Conservation (phyloP, 305 asterid species). For the Fraxinus paxiana region DNA sequence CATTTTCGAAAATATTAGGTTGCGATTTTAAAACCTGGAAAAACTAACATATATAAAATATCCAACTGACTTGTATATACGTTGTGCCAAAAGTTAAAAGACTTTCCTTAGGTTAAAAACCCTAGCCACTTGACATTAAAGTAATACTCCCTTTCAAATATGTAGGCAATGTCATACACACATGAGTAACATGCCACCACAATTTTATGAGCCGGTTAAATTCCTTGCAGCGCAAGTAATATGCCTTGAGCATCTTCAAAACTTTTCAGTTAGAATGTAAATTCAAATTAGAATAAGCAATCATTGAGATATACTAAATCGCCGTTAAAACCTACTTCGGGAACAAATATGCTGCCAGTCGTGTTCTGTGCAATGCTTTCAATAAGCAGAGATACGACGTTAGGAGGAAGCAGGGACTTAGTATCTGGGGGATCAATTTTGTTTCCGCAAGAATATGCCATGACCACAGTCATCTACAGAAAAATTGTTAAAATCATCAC, state of each 20-base stretch:
- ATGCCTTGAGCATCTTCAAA: neutral
- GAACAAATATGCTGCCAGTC: conserved; percentile 78
- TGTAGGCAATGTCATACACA: neutral
- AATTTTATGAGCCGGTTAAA: neutral
- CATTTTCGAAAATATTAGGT: neutral
- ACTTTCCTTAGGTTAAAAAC: neutral
- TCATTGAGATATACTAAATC: neutral
- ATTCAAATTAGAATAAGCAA: neutral
- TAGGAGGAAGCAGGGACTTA: conserved; percentile 51
- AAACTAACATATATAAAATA: neutral
- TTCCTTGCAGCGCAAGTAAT: neutral
- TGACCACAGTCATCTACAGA: conserved; percentile 84
- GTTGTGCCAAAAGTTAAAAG: neutral
- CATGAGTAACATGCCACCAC: neutral
- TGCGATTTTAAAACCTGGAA: neutral
- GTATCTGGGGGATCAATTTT: conserved; percentile 57
- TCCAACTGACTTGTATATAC: neutral
- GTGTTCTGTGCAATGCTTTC: conserved; percentile 89
- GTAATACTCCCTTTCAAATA: neutral
- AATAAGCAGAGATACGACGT: conserved; percentile 47
- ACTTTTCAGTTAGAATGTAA: conserved; percentile 6
- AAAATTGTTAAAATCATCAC: conserved; percentile 10
- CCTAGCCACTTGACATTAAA: neutral
- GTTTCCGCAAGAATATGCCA: conserved; percentile 54
- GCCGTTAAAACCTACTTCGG: conserved; percentile 54